Conservation (phyloP, 352 stramenopile genomes). For the Phytophthora rubi region DNA sequence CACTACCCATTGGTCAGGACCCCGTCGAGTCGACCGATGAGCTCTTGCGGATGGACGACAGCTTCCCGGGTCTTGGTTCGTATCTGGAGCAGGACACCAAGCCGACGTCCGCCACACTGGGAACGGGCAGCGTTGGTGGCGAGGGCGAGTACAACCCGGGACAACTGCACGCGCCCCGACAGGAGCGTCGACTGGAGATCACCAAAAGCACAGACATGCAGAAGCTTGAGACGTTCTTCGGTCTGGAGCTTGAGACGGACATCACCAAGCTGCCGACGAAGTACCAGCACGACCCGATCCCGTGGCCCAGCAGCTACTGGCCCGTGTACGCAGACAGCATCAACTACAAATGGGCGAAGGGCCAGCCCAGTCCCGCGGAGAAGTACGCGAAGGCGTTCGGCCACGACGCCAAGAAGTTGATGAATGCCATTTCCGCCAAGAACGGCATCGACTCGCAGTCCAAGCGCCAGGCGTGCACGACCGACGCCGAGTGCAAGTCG, state of each 20-base stretch:
- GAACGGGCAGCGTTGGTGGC: constrained; percentile 13
- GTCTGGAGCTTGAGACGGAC: constrained; percentile 50
- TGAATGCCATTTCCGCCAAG: constrained; percentile 53
- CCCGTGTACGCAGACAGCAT: constrained; percentile 67
- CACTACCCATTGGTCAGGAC: constrained; percentile 35
- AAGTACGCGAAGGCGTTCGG: constrained; percentile 63
- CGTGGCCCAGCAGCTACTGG: constrained; percentile 80
- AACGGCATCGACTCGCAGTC: constrained; percentile 56
- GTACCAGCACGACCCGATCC: constrained; percentile 47
- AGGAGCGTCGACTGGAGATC: constrained; percentile 40
- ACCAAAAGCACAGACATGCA: constrained; percentile 51
- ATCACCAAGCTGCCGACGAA: constrained; percentile 60
- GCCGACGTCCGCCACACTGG: constrained; percentile 35
- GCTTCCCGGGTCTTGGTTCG: constrained; percentile 40
- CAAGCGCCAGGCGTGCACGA: constrained; percentile 37
- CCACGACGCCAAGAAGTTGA: constrained; percentile 44
- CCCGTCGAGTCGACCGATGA: constrained; percentile 29
- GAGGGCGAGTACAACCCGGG: constrained; percentile 21
- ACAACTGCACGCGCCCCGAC: constrained; percentile 3
- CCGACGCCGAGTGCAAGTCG: constrained; percentile 36
- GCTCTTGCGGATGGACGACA: constrained; percentile 37
- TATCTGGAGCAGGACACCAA: constrained; percentile 5
- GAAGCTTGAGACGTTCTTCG: constrained; percentile 60
- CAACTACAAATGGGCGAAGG: constrained; percentile 58
- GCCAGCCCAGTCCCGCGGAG: constrained; percentile 46